Evolutionary conservation across 2,329 filamentous ascomycete species (phyloP).

Genomic region (Trichoderma oligosporum): DNA sequence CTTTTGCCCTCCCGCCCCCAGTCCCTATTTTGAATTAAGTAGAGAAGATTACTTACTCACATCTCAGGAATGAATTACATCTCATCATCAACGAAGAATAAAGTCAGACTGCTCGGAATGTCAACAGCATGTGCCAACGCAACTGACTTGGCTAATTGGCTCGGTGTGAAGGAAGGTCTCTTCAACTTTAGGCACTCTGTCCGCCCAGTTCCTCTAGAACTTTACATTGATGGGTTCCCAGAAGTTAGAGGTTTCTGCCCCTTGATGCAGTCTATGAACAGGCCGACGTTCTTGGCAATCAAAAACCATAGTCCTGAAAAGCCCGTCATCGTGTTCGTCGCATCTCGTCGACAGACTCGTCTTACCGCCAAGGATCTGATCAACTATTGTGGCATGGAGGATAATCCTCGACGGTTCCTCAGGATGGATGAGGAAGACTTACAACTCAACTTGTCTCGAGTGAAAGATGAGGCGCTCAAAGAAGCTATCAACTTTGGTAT

Average conservation of each 20-base stretch:
- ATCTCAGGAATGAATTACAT: slow-evolving; percentile 93
- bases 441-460: slow-evolving; percentile 77
- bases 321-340: slow-evolving; percentile 97
- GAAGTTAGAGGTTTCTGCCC: slow-evolving; percentile 94
- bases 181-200: slow-evolving; percentile 99
- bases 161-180: slow-evolving; percentile 89
- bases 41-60: neutral
- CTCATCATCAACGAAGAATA: slow-evolving; percentile 83
- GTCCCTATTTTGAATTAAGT: too few relatives aligned
- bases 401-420: slow-evolving; percentile 90
- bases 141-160: slow-evolving; percentile 89
- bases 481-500: slow-evolving; percentile 98
- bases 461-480: slow-evolving; percentile 88
- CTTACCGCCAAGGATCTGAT: slow-evolving; percentile 94
- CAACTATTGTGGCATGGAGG: slow-evolving; percentile 97
- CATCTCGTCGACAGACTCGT: slow-evolving; percentile 89
- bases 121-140: slow-evolving; percentile 97
- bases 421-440: slow-evolving; percentile 94
- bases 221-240: slow-evolving; percentile 96
- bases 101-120: slow-evolving; percentile 94
- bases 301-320: slow-evolving; percentile 95
- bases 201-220: slow-evolving; percentile 88
- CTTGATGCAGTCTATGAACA: slow-evolving; percentile 98
- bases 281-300: slow-evolving; percentile 92
- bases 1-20: neutral